Conservation (phyloP, 805 yeast genomes). For the Kuraishia capsulata region DNA sequence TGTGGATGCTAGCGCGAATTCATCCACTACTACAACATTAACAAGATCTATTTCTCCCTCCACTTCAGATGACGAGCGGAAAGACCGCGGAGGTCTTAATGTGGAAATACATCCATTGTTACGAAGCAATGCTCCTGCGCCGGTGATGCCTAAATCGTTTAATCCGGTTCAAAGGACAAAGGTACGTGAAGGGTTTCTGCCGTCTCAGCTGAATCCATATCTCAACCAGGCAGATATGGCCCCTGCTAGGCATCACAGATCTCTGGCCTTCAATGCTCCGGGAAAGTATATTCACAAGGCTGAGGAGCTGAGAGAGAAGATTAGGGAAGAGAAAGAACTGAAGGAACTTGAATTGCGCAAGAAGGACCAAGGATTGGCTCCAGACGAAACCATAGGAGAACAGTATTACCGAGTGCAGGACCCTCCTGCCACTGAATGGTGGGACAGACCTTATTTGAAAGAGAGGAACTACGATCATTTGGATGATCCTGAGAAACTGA, state of each 20-base stretch:
- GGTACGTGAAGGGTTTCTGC: conserved; percentile 14
- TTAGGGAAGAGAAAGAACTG: conserved; percentile 22
- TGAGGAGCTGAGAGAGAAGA: conserved; percentile 34
- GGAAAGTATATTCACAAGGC: conserved; percentile 60
- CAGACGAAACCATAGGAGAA: conserved; percentile 50
- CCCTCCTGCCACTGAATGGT: conserved; percentile 80
- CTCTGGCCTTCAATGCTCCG: conserved; percentile 41
- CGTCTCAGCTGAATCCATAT: conserved; percentile 20
- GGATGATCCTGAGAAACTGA: conserved; percentile 16
- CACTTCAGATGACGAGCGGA: conserved; percentile 2
- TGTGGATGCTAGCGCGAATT: too few relatives aligned
- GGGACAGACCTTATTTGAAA: conserved; percentile 61
- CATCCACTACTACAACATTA: background rate
- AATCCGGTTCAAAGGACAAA: conserved; percentile 9
- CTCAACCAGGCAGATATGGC: conserved; percentile 19
- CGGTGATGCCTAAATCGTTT: conserved; percentile 7
- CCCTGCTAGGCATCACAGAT: conserved; percentile 19
- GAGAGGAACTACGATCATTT: conserved; percentile 25
- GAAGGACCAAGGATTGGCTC: conserved; percentile 31
- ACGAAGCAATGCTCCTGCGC: conserved; percentile 7
- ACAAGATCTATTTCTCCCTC: background rate
- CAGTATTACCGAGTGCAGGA: conserved; percentile 31
- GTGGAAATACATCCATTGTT: conserved; percentile 22
- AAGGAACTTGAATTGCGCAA: conserved; percentile 22
- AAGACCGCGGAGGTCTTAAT: conserved; percentile 9